Base-by-base conservation (phyloP, 1,139 yeast species). In the Hemisphaericaspora subhashii region DNA sequence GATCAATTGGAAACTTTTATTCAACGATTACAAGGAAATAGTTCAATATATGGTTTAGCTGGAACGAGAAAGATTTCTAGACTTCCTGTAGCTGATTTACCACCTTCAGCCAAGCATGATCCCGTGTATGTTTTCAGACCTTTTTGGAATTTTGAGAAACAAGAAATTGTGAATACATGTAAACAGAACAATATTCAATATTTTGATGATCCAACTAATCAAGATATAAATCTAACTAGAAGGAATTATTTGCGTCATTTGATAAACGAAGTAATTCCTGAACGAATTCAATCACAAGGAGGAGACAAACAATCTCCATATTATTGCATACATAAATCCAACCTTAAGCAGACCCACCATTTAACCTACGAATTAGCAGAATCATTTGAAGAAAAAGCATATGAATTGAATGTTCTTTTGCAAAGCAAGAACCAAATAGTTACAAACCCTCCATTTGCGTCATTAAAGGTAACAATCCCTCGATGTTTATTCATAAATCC, bases 1-100 rank as follows among this genome's bases (percentile, higher is more conserved):
- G 95, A 86, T 54, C 89, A 83, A 52, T 43, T 83, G 10, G 95
- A 86, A 52, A 84, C 94, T 0, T 79, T 77, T 48, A 48, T 83
- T 16, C 69, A 80, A 55, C 58, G 95, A 29, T 60, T 83, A 31
- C 57, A 67, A 17, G 62, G 66, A 20, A 75, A 79, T 30, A 79
- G 86, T 13, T 71, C 86, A 0, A 47, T 81, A 7, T 76, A 72
- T 54, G 95, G 94, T 0, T 62, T 84, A 11, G 64, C 55, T 3
- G 77, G 80, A 0, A 64, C 77, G 47, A 53, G 53, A 30, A 37
- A 43, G 3, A 24, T 30, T 2, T 40, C 69, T 0, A 39, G 43
- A 4, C 46, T 67, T 18, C 78, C 78, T 0, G 26, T 60, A 42
- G 43, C 52, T 28, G 44, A 39, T 36, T 35, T 24, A 54, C 66